Conservation (phyloP, 192 early-diverging fungal species). For the Pilaira anomala region DNA sequence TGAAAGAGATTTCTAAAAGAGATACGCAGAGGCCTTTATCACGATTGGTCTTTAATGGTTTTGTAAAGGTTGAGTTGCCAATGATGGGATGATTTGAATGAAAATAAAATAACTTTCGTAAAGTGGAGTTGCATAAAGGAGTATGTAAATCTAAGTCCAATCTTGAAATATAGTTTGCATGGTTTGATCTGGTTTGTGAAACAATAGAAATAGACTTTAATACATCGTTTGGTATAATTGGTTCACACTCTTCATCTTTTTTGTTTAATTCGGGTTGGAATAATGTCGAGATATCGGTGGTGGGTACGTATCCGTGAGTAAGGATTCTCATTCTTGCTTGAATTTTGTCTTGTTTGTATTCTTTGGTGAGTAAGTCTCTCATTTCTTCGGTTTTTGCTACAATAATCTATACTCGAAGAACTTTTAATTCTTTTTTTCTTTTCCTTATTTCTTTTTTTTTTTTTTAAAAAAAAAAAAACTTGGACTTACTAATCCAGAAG, state of each 20-base stretch:
- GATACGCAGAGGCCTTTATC: constrained; percentile 59
- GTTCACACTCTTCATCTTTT: constrained; percentile 7
- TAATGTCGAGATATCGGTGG: not conserved
- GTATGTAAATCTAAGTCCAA: constrained; percentile 30
- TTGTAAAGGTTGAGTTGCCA: constrained; percentile 52
- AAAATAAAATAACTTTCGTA: constrained; percentile 50
- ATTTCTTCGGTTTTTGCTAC: constrained; percentile 38
- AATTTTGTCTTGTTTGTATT: constrained; percentile 32
- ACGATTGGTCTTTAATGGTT: constrained; percentile 48
- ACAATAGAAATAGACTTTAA: constrained; percentile 25
- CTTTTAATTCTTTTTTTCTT: no score
- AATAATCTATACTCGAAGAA: constrained; percentile 48
- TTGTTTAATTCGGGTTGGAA: constrained; percentile 7
- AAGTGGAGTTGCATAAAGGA: constrained; percentile 37
- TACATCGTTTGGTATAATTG: not conserved
- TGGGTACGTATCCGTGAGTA: constrained; percentile 41
- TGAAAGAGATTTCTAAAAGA: constrained; percentile 42
- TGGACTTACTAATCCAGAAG: constrained; percentile 47
- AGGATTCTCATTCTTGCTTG: constrained; percentile 32
- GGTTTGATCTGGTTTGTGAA: constrained; percentile 36
- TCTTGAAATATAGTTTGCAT: constrained; percentile 33
- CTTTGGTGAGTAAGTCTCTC: constrained; percentile 29
- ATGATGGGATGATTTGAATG: constrained; percentile 46
- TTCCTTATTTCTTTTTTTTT: no score
- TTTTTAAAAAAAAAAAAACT: constrained; percentile 21